A percentile compares a stretch with the other conserved stretches of the same genome.
These are phyloP conservation scores for Silene coronaria DNA, from an alignment of 179 eudicot species.

Conservation along the genomic window DNA sequence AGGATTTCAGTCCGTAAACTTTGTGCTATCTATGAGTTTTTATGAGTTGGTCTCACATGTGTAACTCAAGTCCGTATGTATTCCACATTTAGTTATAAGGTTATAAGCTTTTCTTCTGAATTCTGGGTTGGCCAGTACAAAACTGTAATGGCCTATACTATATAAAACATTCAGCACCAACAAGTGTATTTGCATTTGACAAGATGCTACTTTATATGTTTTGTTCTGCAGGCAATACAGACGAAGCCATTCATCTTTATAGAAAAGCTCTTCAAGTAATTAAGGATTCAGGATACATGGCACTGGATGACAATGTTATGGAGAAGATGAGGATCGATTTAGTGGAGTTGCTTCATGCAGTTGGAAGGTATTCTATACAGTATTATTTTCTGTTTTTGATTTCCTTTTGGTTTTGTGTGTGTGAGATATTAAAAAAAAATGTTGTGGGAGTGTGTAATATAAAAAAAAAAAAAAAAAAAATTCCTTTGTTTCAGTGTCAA, in stretches of 20 bases:
- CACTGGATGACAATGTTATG: conserved; percentile 51
- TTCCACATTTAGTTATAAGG: background rate
- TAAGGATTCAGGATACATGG: conserved; percentile 45
- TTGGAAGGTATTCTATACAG: conserved; percentile 56
- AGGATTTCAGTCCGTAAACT: background rate
- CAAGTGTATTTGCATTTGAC: background rate
- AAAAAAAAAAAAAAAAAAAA: no score
- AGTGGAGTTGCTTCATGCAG: conserved; percentile 74
- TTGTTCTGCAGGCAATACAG: conserved; percentile 47
- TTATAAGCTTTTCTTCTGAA: background rate
- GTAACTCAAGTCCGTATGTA: background rate
- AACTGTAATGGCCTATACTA: background rate
- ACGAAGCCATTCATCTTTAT: conserved; percentile 70
- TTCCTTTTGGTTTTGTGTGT: no score
- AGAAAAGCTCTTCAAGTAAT: conserved; percentile 52
- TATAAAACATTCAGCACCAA: background rate
- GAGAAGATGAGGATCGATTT: conserved; percentile 77
- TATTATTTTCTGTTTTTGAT: background rate
- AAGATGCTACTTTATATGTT: background rate
- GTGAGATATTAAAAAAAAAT: no score
- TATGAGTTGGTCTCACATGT: background rate
- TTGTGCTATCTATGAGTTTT: background rate
- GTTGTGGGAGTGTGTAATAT: no score
- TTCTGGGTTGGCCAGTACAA: background rate
- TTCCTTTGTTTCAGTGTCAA: background rate